These are phyloP conservation scores for Glutinoglossum americanum DNA, from an alignment of 495 filamentous ascomycete genomes.

Conservation along the genomic window DNA sequence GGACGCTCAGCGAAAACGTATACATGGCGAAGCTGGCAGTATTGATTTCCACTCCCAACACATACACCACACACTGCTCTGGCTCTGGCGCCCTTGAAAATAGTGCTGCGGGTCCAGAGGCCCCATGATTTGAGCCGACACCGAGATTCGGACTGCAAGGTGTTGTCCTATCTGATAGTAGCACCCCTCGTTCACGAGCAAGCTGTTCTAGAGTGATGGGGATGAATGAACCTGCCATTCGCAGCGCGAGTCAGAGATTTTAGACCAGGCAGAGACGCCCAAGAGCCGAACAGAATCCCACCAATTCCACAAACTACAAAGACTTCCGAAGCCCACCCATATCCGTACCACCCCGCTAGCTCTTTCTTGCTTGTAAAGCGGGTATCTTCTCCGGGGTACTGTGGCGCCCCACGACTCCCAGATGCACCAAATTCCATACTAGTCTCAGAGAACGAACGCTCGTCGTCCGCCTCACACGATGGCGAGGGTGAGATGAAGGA, in stretches of 20 bases:
- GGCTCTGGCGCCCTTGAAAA: conserved; percentile 11
- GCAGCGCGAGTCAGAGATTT: neutral
- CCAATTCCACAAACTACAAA: conserved; percentile 83
- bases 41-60: conserved; percentile 74
- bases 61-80: conserved; percentile 55
- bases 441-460: conserved; percentile 7
- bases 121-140: conserved; percentile 4
- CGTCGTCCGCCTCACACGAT: conserved; percentile 19
- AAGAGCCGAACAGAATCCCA: conserved; percentile 17
- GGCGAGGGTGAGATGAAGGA: conserved; percentile 13
- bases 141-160: conserved; percentile 41
- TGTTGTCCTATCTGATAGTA: conserved; percentile 48
- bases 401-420: conserved; percentile 9
- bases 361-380: conserved; percentile 72
- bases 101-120: neutral
- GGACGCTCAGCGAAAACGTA: conserved; percentile 79
- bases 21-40: conserved; percentile 98
- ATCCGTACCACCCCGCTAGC: conserved; percentile 84
- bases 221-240: conserved; percentile 58
- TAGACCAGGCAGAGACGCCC: neutral
- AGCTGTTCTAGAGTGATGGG: conserved; percentile 91
- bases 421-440: neutral
- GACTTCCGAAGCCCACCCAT: conserved; percentile 93
- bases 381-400: conserved; percentile 69
- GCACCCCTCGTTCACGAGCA: conserved; percentile 69